A percentile compares a stretch with the other conserved stretches of the same genome.
phyloP scores from a whole-genome alignment of 2,329 filamentous ascomycete genomes.

The Fusarium albosuccineum region DNA sequence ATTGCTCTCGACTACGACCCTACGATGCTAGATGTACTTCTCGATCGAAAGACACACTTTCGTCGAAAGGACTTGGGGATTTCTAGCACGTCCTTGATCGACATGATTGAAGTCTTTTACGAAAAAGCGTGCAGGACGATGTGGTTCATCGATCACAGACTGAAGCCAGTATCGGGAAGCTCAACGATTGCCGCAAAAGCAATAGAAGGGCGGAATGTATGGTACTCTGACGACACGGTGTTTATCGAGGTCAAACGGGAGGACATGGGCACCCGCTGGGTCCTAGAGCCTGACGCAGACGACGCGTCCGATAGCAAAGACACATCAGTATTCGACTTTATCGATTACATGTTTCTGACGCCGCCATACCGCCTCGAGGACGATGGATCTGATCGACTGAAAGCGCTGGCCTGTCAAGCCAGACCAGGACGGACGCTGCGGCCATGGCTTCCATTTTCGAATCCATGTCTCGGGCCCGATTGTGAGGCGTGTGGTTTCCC shows the following conservation, averaged over 20 bases:
- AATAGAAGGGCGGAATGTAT: background rate
- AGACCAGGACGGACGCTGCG: background rate
- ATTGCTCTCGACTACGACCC: slow-evolving; percentile 28
- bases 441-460: background rate
- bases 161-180: background rate
- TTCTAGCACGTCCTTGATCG: background rate
- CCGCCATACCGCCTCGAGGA: background rate
- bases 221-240: slow-evolving; percentile 10
- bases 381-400: background rate
- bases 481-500: slow-evolving; percentile 4
- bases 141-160: slow-evolving; percentile 26
- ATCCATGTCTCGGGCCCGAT: background rate
- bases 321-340: slow-evolving; percentile 6
- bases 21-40: background rate
- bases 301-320: background rate
- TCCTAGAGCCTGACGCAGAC: background rate
- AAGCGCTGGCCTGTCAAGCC: slow-evolving; percentile 8
- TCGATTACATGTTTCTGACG: background rate
- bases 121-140: background rate
- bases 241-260: slow-evolving; percentile 16
- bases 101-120: slow-evolving; percentile 11
- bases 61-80: background rate
- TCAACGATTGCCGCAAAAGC: accelerated
- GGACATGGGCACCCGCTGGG: slow-evolving; percentile 12
- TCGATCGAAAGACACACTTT: background rate